Evolutionary conservation across 2,329 filamentous ascomycete genomes (phyloP).

Genomic region (Fusarium cyanostomum): DNA sequence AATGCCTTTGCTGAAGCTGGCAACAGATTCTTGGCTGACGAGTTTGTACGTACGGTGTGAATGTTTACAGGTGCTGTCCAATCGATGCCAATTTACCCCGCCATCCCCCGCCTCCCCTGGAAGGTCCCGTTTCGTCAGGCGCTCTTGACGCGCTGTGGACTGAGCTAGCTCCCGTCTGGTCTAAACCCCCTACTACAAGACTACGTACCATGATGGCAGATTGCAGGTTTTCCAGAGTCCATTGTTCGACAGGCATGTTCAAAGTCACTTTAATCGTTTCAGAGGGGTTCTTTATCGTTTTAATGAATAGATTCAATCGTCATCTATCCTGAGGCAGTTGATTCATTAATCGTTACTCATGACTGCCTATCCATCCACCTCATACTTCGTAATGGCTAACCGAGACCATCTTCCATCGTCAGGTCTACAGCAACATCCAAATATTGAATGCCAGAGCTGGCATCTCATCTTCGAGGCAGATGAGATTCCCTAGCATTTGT

Average conservation of each 20-base stretch:
- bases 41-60: conserved; percentile 30
- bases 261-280: background rate
- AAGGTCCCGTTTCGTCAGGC: conserved; percentile 10
- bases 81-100: conserved; percentile 28
- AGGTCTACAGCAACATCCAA: conserved; percentile 46
- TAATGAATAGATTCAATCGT: conserved; percentile 63
- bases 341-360: conserved; percentile 34
- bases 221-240: background rate
- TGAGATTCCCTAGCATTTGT: conserved; percentile 40
- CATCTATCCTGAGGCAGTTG: conserved; percentile 54
- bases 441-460: conserved; percentile 39
- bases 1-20: background rate
- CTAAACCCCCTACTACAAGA: background rate
- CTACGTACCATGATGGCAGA: background rate
- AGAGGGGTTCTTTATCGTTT: conserved; percentile 12
- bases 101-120: conserved; percentile 22
- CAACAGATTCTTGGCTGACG: too few species aligned
- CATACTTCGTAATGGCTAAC: conserved; percentile 48
- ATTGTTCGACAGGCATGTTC: background rate
- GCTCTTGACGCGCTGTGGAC: background rate
- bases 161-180: background rate
- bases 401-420: conserved; percentile 41
- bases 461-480: conserved; percentile 32
- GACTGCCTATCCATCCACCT: conserved; percentile 39
- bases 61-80: conserved; percentile 6